phyloP scores from a whole-genome alignment of 495 filamentous ascomycete species.

The Chaetomium cochliodes region DNA sequence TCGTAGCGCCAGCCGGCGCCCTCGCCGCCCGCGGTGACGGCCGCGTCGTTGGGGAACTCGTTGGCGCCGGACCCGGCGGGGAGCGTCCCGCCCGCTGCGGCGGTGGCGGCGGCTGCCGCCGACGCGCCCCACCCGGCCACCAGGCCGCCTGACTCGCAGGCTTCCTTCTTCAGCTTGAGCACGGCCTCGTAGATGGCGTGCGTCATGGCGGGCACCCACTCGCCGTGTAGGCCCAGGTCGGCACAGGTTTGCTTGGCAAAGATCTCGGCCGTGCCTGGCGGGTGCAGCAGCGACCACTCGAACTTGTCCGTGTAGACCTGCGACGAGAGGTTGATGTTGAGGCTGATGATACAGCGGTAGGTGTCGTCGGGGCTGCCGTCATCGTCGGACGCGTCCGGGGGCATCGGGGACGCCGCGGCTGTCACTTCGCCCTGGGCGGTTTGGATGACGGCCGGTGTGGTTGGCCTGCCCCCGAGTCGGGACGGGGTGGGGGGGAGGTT shows the following conservation, averaged over 20 bases:
- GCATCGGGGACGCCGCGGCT: slow-evolving; percentile 32
- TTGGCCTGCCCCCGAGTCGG: slow-evolving; percentile 21
- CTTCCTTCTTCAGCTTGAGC: slow-evolving; percentile 89
- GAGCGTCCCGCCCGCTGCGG: slow-evolving; percentile 55
- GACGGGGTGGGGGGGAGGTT: slow-evolving; percentile 35
- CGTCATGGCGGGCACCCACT: slow-evolving; percentile 92
- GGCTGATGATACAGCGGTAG: slow-evolving; percentile 83
- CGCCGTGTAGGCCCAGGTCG: slow-evolving; percentile 81
- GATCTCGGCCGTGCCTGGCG: slow-evolving; percentile 83
- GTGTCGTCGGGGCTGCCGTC: slow-evolving; percentile 77
- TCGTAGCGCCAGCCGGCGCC: slow-evolving; percentile 96
- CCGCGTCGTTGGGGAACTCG: slow-evolving; percentile 88
- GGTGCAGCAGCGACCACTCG: slow-evolving; percentile 95
- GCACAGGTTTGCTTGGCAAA: slow-evolving; percentile 92
- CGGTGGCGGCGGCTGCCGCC: slow-evolving; percentile 33
- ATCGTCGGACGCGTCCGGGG: slow-evolving; percentile 19
- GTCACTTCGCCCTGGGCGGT: slow-evolving; percentile 34
- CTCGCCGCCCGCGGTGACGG: slow-evolving; percentile 52
- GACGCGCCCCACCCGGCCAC: slow-evolving; percentile 56
- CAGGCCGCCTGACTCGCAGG: slow-evolving; percentile 82
- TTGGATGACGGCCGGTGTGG: slow-evolving; percentile 25
- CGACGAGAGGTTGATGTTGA: slow-evolving; percentile 91
- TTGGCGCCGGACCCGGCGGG: slow-evolving; percentile 16
- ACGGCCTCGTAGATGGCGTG: slow-evolving; percentile 98
- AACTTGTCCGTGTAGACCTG: slow-evolving; percentile 95